Evolutionary conservation across 2,329 filamentous ascomycete genomes (phyloP).

Genomic region (Nigrospora osmanthi): DNA sequence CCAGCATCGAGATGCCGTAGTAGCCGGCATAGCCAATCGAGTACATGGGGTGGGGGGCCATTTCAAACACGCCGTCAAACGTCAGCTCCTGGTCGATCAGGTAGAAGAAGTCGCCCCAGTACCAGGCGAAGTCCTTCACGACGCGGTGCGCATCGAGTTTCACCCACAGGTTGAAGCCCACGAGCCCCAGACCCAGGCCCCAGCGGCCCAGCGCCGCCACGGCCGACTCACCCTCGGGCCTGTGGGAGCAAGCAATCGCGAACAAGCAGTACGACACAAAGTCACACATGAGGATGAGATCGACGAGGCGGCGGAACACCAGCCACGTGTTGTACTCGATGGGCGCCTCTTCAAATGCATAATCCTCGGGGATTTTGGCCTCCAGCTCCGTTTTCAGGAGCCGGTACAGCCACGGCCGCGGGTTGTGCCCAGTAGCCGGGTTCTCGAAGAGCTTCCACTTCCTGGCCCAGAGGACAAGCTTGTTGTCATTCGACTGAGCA

Average conservation of each 20-base stretch:
- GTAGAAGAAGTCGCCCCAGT: conserved; percentile 99
- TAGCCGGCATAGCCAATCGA: conserved; percentile 96
- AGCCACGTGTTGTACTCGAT: conserved; percentile 99
- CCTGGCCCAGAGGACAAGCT: conserved; percentile 79
- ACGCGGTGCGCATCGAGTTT: conserved; percentile 96
- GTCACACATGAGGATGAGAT: conserved; percentile 97
- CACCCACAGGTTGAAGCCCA: conserved; percentile 96
- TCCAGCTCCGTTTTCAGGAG: conserved; percentile 86
- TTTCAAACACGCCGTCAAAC: conserved; percentile 97
- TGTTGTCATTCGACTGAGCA: conserved; percentile 82
- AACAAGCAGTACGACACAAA: conserved; percentile 96
- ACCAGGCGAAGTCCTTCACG: conserved; percentile 99
- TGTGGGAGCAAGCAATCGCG: conserved; percentile 77
- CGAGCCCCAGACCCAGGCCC: conserved; percentile 66
- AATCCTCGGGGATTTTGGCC: conserved; percentile 89
- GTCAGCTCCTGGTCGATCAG: conserved; percentile 96
- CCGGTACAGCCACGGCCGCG: conserved; percentile 72
- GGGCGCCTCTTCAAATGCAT: conserved; percentile 85
- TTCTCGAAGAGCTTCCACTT: conserved; percentile 81
- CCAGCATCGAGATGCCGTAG: conserved; percentile 97
- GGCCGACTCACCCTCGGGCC: conserved; percentile 63
- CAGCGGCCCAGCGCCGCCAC: conserved; percentile 68
- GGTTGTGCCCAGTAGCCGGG: conserved; percentile 72
- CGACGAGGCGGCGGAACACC: conserved; percentile 88
- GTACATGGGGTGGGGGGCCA: conserved; percentile 98